These are phyloP conservation scores for Heliocybe sulcata DNA, from an alignment of 1,284 basidiomycete species.

Conservation along the genomic window DNA sequence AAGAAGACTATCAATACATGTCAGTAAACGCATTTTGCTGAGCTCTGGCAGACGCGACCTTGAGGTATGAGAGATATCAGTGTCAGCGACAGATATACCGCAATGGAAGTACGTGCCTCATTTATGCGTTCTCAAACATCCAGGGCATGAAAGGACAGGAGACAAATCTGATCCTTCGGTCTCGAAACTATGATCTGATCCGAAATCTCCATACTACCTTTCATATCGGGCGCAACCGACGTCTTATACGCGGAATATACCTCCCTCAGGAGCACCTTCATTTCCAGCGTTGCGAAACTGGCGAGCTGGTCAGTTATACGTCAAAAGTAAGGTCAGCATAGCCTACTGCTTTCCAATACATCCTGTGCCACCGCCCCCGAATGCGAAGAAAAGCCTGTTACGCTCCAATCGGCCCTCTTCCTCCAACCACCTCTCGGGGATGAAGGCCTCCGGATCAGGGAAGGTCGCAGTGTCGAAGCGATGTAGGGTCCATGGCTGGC, in stretches of 20 bases:
- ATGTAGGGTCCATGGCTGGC: background rate
- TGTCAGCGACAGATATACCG: no score
- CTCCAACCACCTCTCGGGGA: background rate
- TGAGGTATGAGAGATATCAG: no score
- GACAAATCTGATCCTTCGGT: constrained; percentile 16
- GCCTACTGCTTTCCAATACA: background rate
- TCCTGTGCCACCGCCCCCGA: background rate
- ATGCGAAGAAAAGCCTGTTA: background rate
- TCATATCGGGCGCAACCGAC: constrained; percentile 15
- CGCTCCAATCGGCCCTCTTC: background rate
- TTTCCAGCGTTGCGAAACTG: constrained; percentile 17
- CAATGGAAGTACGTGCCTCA: no score
- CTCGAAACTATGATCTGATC: constrained; percentile 16
- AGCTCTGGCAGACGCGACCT: no score
- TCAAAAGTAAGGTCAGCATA: background rate
- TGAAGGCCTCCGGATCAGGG: background rate
- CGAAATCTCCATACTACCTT: constrained; percentile 15
- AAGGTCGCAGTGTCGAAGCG: background rate
- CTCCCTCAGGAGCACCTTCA: constrained; percentile 17
- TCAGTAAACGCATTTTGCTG: no score
- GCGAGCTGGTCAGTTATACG: background rate
- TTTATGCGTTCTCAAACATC: background rate
- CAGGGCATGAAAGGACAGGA: constrained; percentile 10
- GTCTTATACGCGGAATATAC: constrained; percentile 16
- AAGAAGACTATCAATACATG: no score